Base-by-base conservation (phyloP, 257 asterid genomes). In the Schizonepeta tenuifolia region DNA sequence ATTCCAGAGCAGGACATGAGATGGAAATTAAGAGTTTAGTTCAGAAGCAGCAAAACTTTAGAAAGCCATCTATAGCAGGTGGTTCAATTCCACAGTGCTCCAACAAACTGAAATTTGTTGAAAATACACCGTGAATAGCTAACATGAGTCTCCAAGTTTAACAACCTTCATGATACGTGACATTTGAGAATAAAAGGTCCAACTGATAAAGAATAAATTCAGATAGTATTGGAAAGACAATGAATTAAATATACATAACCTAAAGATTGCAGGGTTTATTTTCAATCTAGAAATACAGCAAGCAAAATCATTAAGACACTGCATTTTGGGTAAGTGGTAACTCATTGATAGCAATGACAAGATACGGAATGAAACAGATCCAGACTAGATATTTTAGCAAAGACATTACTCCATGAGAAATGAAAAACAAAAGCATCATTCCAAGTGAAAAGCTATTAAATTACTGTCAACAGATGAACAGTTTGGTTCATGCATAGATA, bases 31-130 rank as follows among this genome's bases (percentile, higher is more conserved):
- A 51, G 65, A 73, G 11, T 53, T 49, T 36, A 49, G 62, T 40
- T 49, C 62, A 17, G 71, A 59, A 59, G 69, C 72, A 15, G 55
- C 44, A 17, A 4, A 65, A 74, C 43, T 33, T 33, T n/a, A 44
- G 59, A 31, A 65, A 31, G n/a, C 46, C 50, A 73, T 54, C 7
- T 24, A 73, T 18, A 7, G 43, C 22, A 58, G 9, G 28, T 8
- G 41, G 53, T 28, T 41, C 28, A 67, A 31, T 66, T 17, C 46
- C 43, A 56, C 15, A 33, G 24, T 20, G 44, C n/a, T 62, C 54
- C 17, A 44, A 44, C 7, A 44, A 44, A 44, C 13, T 44, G n/a
- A 44, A 44, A 5, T 11, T 13, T 4, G n/a, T 44, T 44, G 50
- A 44, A 12, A 44, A 44, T 44, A 14, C 12, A 44, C 13, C 12